A percentile compares a stretch with the other conserved stretches of the same genome.
phyloP scores from a whole-genome alignment of 2,329 filamentous ascomycete species.

The Herpotrichia juniperi region DNA sequence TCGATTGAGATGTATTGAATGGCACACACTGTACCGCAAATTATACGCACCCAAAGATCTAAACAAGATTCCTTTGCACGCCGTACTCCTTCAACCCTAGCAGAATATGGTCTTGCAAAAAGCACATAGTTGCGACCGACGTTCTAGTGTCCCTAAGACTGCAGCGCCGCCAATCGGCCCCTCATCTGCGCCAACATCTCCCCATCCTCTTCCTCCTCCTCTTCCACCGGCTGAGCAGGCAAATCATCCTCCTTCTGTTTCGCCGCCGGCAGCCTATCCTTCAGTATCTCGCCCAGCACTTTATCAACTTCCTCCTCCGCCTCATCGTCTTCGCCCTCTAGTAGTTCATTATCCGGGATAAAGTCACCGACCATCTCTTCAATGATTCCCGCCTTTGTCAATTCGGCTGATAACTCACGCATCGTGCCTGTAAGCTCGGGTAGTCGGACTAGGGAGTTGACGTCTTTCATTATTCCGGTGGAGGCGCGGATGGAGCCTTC shows the following conservation, averaged over 20 bases:
- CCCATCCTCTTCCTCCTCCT: conserved; percentile 81
- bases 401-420: conserved; percentile 82
- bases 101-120: not conserved
- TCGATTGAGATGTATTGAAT: not conserved
- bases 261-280: conserved; percentile 75
- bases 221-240: conserved; percentile 59
- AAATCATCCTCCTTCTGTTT: conserved; percentile 61
- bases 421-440: conserved; percentile 90
- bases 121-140: not conserved
- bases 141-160: conserved; percentile 67
- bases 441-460: conserved; percentile 82
- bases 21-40: not conserved
- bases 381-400: conserved; percentile 94
- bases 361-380: conserved; percentile 95
- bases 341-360: conserved; percentile 71
- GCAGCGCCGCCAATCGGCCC: conserved; percentile 84
- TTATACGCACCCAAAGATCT: not conserved
- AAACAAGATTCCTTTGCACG: not conserved
- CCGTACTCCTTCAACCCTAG: not conserved
- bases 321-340: conserved; percentile 76
- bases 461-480: conserved; percentile 95
- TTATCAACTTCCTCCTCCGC: conserved; percentile 82
- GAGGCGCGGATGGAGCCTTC: conserved; percentile 87
- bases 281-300: conserved; percentile 87
- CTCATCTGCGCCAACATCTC: conserved; percentile 94